phyloP scores from a whole-genome alignment of 1,284 basidiomycete species.

The Malassezia furfur region DNA sequence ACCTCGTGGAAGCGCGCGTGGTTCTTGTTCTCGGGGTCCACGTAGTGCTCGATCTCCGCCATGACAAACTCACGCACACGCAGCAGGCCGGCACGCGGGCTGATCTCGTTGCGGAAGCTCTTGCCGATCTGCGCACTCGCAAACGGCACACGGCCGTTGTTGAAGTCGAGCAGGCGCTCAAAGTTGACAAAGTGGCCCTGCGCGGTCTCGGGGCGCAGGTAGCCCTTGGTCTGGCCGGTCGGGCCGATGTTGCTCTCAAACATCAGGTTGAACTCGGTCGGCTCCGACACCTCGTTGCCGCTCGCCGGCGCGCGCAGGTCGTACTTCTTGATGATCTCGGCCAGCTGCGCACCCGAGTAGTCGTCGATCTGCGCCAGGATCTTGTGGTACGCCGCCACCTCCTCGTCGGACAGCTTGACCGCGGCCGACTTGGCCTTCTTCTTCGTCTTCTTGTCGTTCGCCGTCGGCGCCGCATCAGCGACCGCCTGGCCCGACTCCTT shows the following conservation, averaged over 20 bases:
- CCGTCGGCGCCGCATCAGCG: slow-evolving; percentile 24
- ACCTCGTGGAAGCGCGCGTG: slow-evolving; percentile 78
- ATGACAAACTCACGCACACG: slow-evolving; percentile 98
- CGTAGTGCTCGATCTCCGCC: slow-evolving; percentile 99
- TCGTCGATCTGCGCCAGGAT: slow-evolving; percentile 91
- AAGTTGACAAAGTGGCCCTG: slow-evolving; percentile 99
- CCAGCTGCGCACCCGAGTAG: slow-evolving; percentile 78
- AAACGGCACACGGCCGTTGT: slow-evolving; percentile 91
- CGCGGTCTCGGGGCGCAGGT: slow-evolving; percentile 92
- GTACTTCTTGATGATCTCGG: slow-evolving; percentile 73
- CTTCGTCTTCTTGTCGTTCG: slow-evolving; percentile 57
- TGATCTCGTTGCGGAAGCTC: slow-evolving; percentile 96
- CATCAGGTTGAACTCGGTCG: slow-evolving; percentile 97
- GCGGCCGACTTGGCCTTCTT: slow-evolving; percentile 67
- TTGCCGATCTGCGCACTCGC: slow-evolving; percentile 94
- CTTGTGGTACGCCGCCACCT: slow-evolving; percentile 68
- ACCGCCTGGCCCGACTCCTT: slow-evolving; percentile 43
- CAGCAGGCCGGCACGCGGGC: slow-evolving; percentile 84
- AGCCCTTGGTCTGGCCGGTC: slow-evolving; percentile 92
- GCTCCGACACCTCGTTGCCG: slow-evolving; percentile 80
- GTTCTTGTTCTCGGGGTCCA: slow-evolving; percentile 84
- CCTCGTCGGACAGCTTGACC: slow-evolving; percentile 67
- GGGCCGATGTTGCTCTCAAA: slow-evolving; percentile 95
- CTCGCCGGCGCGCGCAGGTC: slow-evolving; percentile 83
- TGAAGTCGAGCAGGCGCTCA: slow-evolving; percentile 89